Conservation (phyloP, 2,329 filamentous ascomycete genomes). For the Amphichorda felina region DNA sequence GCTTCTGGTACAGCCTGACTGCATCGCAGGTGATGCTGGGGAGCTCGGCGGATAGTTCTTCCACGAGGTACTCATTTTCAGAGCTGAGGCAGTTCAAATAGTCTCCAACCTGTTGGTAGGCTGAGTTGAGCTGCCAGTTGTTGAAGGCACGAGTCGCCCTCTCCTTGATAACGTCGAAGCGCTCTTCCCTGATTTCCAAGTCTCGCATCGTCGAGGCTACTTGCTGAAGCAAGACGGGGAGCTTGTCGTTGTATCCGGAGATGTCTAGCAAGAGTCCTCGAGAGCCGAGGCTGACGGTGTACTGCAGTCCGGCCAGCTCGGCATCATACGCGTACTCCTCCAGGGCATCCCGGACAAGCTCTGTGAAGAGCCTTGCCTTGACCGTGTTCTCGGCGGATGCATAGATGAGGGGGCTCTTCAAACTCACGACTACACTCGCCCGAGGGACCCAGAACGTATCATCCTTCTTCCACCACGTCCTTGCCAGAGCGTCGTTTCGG, state of each 20-base stretch:
- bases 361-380: conserved; percentile 69
- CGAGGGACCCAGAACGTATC: conserved; percentile 98
- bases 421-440: conserved; percentile 71
- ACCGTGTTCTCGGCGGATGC: conserved; percentile 68
- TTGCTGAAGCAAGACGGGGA: conserved; percentile 81
- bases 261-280: conserved; percentile 69
- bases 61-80: conserved; percentile 66
- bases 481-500: conserved; percentile 67
- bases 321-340: conserved; percentile 95
- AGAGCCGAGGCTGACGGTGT: conserved; percentile 61
- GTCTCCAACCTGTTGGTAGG: conserved; percentile 78
- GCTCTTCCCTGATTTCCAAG: conserved; percentile 70
- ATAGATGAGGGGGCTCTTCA: conserved; percentile 69
- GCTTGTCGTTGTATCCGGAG: conserved; percentile 92
- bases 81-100: conserved; percentile 71
- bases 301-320: conserved; percentile 79
- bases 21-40: conserved; percentile 62
- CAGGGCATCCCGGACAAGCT: conserved; percentile 77
- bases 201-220: conserved; percentile 76
- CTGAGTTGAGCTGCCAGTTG: conserved; percentile 81
- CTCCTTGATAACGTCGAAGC: conserved; percentile 88
- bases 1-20: conserved; percentile 65
- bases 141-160: conserved; percentile 62
- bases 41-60: conserved; percentile 69
- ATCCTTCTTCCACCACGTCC: conserved; percentile 97